Evolutionary conservation across 2,329 filamentous ascomycete species (phyloP).

Genomic region (Colletotrichum gigasporum): DNA sequence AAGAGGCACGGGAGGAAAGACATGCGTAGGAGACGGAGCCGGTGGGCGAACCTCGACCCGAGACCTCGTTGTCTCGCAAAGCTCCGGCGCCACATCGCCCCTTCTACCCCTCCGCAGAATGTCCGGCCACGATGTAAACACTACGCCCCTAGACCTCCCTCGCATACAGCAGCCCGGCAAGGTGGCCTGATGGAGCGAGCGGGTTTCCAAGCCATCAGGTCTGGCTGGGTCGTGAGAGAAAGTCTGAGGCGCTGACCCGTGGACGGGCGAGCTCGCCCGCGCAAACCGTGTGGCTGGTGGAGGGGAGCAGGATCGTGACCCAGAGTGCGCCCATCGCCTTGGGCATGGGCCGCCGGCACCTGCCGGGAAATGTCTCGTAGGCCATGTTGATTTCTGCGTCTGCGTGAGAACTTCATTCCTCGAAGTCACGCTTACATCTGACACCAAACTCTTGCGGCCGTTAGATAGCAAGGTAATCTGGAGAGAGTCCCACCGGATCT

Average conservation of each 20-base stretch:
- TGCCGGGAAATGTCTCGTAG: background rate
- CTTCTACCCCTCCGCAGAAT: constrained; percentile 12
- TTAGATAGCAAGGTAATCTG: background rate
- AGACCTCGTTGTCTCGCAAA: constrained; percentile 12
- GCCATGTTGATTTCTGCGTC: background rate
- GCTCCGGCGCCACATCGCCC: background rate
- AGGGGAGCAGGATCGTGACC: too few relatives aligned
- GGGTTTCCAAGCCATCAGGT: background rate
- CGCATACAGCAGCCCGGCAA: background rate
- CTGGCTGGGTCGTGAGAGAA: too few relatives aligned
- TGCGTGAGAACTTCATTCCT: background rate
- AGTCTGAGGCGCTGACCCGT: too few relatives aligned
- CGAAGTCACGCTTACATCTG: too few relatives aligned
- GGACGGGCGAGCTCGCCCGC: too few relatives aligned
- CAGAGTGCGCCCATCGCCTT: too few relatives aligned
- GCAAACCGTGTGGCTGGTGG: too few relatives aligned
- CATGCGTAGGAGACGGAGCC: too few relatives aligned
- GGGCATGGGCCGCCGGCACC: too few relatives aligned
- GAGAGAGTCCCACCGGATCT: background rate
- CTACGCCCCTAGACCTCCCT: background rate
- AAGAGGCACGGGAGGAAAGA: too few relatives aligned
- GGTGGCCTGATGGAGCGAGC: constrained; percentile 4
- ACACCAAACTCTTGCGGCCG: too few relatives aligned
- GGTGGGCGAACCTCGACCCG: background rate
- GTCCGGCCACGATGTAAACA: background rate